These are phyloP conservation scores for Penicillium palitans DNA, from an alignment of 2,329 filamentous ascomycete genomes.

Conservation along the genomic window DNA sequence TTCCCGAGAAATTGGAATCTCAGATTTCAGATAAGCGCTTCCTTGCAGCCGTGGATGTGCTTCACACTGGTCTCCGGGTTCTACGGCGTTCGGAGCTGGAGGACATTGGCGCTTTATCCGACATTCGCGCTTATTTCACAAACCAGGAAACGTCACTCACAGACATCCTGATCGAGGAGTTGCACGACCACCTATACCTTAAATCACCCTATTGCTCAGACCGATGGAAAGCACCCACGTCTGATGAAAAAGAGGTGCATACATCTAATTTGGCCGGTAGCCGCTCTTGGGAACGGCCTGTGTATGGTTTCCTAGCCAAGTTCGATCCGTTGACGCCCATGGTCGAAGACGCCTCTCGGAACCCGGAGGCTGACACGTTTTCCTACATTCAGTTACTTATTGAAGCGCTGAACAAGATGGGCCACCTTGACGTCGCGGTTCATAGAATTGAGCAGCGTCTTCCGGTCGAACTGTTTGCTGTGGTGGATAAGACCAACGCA, in stretches of 20 bases:
- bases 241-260: slow-evolving; percentile 39
- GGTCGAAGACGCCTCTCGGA: slow-evolving; percentile 85
- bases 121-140: slow-evolving; percentile 81
- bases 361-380: slow-evolving; percentile 93
- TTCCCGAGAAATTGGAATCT: slow-evolving; percentile 90
- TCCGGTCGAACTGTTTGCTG: slow-evolving; percentile 87
- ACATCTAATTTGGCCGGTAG: slow-evolving; percentile 31
- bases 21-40: slow-evolving; percentile 96
- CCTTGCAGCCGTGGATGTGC: slow-evolving; percentile 83
- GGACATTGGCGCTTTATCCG: slow-evolving; percentile 82
- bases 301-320: slow-evolving; percentile 59
- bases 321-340: slow-evolving; percentile 59
- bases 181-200: slow-evolving; percentile 95
- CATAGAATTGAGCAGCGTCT: slow-evolving; percentile 89
- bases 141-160: slow-evolving; percentile 92
- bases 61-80: slow-evolving; percentile 81
- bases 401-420: slow-evolving; percentile 86
- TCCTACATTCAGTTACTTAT: slow-evolving; percentile 86
- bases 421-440: slow-evolving; percentile 78
- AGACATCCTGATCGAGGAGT: slow-evolving; percentile 93
- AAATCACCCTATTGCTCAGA: slow-evolving; percentile 98
- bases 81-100: slow-evolving; percentile 87
- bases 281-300: slow-evolving; percentile 53
- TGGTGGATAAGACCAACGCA: slow-evolving; percentile 91
- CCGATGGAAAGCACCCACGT: slow-evolving; percentile 76